Conservation (phyloP, 345 rosid species). For the Trapa bicornis region DNA sequence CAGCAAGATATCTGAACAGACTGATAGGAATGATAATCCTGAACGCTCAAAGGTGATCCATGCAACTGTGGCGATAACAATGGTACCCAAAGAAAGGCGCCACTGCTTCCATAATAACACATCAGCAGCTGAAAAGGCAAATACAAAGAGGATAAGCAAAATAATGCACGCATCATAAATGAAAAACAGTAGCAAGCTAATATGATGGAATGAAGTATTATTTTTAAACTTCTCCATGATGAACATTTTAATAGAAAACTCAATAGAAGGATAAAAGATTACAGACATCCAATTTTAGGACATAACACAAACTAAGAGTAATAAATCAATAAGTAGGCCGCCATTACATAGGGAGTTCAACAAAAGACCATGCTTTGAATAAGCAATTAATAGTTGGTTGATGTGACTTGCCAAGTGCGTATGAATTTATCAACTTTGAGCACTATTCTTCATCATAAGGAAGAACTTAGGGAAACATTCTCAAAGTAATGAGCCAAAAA, state of each 20-base stretch:
- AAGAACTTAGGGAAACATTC: no score
- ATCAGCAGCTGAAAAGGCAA: conserved; percentile 46
- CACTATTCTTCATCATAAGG: background rate
- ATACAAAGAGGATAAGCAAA: background rate
- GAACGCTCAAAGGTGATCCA: conserved; percentile 73
- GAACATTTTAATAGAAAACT: background rate
- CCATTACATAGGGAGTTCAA: background rate
- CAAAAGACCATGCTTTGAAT: background rate
- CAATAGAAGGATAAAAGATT: background rate
- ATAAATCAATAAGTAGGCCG: no score
- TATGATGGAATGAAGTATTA: background rate
- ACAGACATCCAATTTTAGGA: no score
- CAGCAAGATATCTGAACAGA: conserved; percentile 73
- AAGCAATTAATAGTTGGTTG: background rate
- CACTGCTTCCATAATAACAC: conserved; percentile 62
- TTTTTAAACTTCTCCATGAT: background rate
- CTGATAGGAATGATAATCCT: conserved; percentile 62
- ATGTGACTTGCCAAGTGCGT: background rate
- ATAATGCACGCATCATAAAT: background rate
- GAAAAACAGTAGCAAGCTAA: conserved; percentile 1
- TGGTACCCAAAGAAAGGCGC: conserved; percentile 45
- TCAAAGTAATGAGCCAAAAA: background rate
- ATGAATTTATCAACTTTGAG: background rate
- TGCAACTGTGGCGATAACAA: conserved; percentile 61
- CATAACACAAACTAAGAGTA: no score